Evolutionary conservation across 2,329 filamentous ascomycete genomes (phyloP), one percentile per base, ranked within the genome.

Genomic region (Arachnomyces sp.): DNA sequence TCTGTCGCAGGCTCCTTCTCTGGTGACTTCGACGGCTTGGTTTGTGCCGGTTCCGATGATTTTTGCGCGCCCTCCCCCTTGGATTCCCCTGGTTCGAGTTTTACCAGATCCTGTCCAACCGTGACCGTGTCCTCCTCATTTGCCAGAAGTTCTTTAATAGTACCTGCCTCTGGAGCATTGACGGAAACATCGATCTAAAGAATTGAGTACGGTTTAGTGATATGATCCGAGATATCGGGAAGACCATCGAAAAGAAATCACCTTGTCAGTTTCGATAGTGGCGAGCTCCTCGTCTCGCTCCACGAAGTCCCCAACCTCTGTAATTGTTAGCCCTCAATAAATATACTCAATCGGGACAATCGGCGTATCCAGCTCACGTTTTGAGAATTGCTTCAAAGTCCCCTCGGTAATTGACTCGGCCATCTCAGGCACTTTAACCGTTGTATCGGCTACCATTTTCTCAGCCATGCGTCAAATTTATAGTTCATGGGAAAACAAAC

Each of bases 191-290:
- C 92, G 60, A 96, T 96, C 88, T 92, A 49, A 25, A 36, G 35
- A 15, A 14, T 39, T 44, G 28, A 43, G 29, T 32, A 44, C 38
- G 36, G 38, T 44, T 25, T 48, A 42, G 18, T 36, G 9, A 28
- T 18, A n/a, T n/a, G n/a, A n/a, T 3, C 18, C 29, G 37, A 40
- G 21, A 36, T 32, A 16, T 31, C 28, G 28, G 42, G 18, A n/a
- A 36, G 15, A 31, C 31, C 12, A 36, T 32, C 16, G 31, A 30
- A 32, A 31, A 13, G 18, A 37, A 42, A 62, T 47, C 70, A 87
- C 86, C 81, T 98, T 98, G 76, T 98, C 92, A 11, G 92, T 98
- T 69, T 98, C 92, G 59, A 98, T 98, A 36, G 90, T 95, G 25
- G 92, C 92, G 63, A 98, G 90, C 65, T 98, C 92, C 69, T 96